Conservation (phyloP, 139 green algal species). For the Zygnema circumcarinatum region DNA sequence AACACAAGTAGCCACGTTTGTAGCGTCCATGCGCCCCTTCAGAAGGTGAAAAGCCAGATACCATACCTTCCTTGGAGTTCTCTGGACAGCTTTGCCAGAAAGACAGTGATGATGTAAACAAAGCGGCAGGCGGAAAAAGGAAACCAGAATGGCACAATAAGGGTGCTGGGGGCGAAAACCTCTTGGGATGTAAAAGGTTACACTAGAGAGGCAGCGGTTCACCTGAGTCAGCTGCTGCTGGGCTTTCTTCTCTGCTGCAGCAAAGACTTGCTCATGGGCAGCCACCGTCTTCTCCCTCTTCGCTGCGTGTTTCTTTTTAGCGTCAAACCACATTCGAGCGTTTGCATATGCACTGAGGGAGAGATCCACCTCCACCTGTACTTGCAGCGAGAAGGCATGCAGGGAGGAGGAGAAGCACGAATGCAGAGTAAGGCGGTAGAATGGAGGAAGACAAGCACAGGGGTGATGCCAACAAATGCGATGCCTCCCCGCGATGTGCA, state of each 20-base stretch:
- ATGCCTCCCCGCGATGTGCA: too few relatives aligned
- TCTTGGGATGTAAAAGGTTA: neutral
- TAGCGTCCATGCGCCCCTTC: too few relatives aligned
- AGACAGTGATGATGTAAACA: too few relatives aligned
- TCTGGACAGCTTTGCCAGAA: too few relatives aligned
- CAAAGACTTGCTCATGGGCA: conserved; percentile 69
- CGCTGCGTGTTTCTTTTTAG: conserved; percentile 74
- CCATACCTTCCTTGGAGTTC: too few relatives aligned
- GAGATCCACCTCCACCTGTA: conserved; percentile 84
- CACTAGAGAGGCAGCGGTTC: too few relatives aligned
- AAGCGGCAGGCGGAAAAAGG: neutral
- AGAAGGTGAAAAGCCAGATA: too few relatives aligned
- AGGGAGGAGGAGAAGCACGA: neutral
- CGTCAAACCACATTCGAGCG: conserved; percentile 73
- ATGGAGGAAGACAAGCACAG: too few relatives aligned
- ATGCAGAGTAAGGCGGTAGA: too few relatives aligned
- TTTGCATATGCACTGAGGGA: conserved; percentile 84
- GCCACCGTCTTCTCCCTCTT: conserved; percentile 84
- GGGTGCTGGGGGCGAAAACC: neutral
- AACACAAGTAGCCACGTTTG: too few relatives aligned
- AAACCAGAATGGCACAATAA: neutral
- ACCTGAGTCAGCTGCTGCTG: conserved; percentile 69
- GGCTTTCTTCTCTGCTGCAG: conserved; percentile 88
- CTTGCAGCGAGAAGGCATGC: neutral
- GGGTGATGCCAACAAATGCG: conserved; percentile 6